Conservation (phyloP, 306 rosid genomes). For the Oxytropis ochrocephala region DNA sequence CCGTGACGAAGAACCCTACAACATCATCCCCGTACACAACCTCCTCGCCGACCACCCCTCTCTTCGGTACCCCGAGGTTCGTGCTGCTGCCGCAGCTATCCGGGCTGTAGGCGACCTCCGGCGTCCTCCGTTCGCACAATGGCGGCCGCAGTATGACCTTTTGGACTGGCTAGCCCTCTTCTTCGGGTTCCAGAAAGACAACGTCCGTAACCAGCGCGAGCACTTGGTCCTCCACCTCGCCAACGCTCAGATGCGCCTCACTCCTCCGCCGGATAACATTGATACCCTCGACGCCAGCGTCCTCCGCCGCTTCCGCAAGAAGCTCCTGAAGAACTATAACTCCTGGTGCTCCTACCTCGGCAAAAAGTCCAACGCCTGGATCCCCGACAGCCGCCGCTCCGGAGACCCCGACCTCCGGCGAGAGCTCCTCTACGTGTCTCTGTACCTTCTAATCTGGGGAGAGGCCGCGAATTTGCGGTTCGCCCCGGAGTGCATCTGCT, state of each 20-base stretch:
- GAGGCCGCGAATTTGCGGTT: constrained; percentile 88
- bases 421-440: constrained; percentile 74
- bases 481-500: constrained; percentile 77
- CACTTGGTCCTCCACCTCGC: constrained; percentile 90
- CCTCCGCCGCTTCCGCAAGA: constrained; percentile 67
- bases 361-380: constrained; percentile 80
- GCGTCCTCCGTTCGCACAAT: constrained; percentile 58
- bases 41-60: constrained; percentile 93
- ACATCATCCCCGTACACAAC: constrained; percentile 77
- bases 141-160: constrained; percentile 69
- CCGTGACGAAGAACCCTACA: constrained; percentile 51
- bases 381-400: constrained; percentile 69
- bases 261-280: constrained; percentile 87
- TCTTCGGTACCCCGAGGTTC: constrained; percentile 82
- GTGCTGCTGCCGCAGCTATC: constrained; percentile 71
- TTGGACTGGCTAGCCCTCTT: constrained; percentile 87
- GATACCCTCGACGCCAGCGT: constrained; percentile 63
- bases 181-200: constrained; percentile 79
- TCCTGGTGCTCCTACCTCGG: constrained; percentile 87
- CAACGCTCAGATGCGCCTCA: constrained; percentile 93
- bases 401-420: constrained; percentile 53
- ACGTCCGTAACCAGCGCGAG: constrained; percentile 95
- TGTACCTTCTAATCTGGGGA: constrained; percentile 85
- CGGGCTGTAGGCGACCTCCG: constrained; percentile 68
- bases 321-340: constrained; percentile 67